Conservation (phyloP, 2,329 filamentous ascomycete species). For the Fusarium sacchari region DNA sequence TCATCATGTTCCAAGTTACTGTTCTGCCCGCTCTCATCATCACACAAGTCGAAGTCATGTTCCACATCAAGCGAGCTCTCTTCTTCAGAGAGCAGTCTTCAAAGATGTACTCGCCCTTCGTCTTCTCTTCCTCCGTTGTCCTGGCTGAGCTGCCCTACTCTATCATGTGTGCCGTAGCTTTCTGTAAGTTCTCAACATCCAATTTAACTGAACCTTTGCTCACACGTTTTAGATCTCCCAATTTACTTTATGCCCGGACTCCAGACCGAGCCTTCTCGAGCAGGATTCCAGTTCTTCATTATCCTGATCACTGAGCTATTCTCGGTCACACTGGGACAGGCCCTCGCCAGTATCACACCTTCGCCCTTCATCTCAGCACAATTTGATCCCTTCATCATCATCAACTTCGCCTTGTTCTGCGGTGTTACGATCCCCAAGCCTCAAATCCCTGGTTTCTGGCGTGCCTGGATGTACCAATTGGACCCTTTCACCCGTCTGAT, state of each 20-base stretch:
- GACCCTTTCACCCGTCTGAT: constrained; percentile 73
- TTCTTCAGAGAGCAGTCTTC: constrained; percentile 87
- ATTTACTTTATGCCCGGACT: constrained; percentile 88
- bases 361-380: constrained; percentile 81
- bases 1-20: constrained; percentile 90
- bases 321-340: constrained; percentile 81
- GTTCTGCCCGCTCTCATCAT: constrained; percentile 86
- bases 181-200: constrained; percentile 58
- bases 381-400: constrained; percentile 84
- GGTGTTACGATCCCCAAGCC: constrained; percentile 84
- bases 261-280: constrained; percentile 68
- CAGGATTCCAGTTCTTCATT: constrained; percentile 90
- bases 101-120: constrained; percentile 86
- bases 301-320: constrained; percentile 86
- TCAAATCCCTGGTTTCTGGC: constrained; percentile 81
- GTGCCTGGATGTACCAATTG: constrained; percentile 75
- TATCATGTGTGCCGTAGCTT: constrained; percentile 79
- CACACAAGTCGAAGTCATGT: constrained; percentile 83
- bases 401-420: constrained; percentile 86
- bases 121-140: constrained; percentile 82
- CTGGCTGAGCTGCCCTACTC: constrained; percentile 87
- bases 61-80: constrained; percentile 80
- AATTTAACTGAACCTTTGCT: not conserved
- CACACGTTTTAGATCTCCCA: constrained; percentile 62
- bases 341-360: constrained; percentile 80